Percentiles rank a stretch among this genome's conserved stretches.
Conservation (phyloP, 2,329 filamentous ascomycete species). For the Sclerotinia nivalis region DNA sequence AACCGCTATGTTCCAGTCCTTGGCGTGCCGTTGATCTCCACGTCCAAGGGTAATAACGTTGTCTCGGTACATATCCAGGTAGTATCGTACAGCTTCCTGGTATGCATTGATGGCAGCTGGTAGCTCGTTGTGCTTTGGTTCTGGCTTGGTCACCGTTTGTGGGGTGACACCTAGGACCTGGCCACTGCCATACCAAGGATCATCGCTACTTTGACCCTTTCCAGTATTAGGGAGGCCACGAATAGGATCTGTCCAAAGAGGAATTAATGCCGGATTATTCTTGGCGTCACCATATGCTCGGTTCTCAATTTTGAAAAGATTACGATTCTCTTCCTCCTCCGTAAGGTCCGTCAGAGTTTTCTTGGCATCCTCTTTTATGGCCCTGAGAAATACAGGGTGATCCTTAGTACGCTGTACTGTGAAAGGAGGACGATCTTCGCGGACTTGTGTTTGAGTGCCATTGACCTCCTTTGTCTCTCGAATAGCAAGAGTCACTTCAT, state of each 20-base stretch:
- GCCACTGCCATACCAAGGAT: constrained; percentile 17
- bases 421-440: constrained; percentile 35
- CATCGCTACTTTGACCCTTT: constrained; percentile 6
- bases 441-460: constrained; percentile 28
- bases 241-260: constrained; percentile 35
- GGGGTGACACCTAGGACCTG: constrained; percentile 10
- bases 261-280: constrained; percentile 34
- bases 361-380: constrained; percentile 28
- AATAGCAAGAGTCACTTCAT: constrained; percentile 20
- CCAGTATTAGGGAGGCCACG: constrained; percentile 31
- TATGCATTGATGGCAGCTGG: not conserved
- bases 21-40: constrained; percentile 1
- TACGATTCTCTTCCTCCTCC: constrained; percentile 28
- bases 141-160: not conserved
- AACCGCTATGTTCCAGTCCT: not conserved
- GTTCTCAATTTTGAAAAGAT: constrained; percentile 32
- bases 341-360: constrained; percentile 25
- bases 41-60: not conserved
- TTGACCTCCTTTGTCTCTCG: constrained; percentile 24
- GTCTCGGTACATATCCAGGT: not conserved
- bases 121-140: constrained; percentile 8
- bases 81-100: not conserved
- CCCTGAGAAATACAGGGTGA: constrained; percentile 30
- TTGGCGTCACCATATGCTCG: constrained; percentile 34
- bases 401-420: constrained; percentile 29